Conservation (phyloP, 2,329 filamentous ascomycete genomes). For the Sodiomyces alkalinus region DNA sequence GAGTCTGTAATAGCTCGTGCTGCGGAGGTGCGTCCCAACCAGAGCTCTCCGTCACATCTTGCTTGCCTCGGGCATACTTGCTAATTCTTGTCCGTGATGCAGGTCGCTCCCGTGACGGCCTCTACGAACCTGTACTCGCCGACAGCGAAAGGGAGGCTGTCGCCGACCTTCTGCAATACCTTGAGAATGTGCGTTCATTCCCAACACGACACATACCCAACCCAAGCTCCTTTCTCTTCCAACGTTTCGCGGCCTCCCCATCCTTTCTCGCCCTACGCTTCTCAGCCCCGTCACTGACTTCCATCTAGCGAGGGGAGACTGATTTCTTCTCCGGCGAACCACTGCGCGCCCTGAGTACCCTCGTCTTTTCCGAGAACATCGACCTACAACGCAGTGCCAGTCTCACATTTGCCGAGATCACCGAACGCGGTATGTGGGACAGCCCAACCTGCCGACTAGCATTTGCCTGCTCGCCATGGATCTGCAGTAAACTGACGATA, state of each 20-base stretch:
- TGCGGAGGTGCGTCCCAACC: constrained; percentile 31
- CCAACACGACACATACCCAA: not conserved
- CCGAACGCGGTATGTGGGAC: constrained; percentile 61
- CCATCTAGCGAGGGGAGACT: constrained; percentile 69
- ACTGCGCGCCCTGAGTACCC: constrained; percentile 79
- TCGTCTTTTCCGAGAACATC: constrained; percentile 98
- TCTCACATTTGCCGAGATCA: constrained; percentile 97
- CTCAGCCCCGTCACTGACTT: constrained; percentile 13
- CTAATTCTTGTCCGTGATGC: constrained; percentile 5
- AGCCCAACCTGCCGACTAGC: not conserved
- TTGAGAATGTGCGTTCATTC: constrained; percentile 90
- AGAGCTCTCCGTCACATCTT: not conserved
- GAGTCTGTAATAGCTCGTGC: constrained; percentile 45
- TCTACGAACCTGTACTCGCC: constrained; percentile 77
- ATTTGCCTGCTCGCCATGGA: constrained; percentile 1
- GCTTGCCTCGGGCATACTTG: constrained; percentile 16
- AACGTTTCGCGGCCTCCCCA: too few species aligned
- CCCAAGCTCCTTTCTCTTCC: not conserved
- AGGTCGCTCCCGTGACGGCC: constrained; percentile 66
- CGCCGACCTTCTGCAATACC: constrained; percentile 83
- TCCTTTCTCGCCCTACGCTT: not conserved
- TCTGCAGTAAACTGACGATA: constrained; percentile 5
- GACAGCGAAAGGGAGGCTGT: constrained; percentile 96
- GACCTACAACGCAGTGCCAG: constrained; percentile 94
- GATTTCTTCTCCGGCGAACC: constrained; percentile 98